Evolutionary conservation across 208 protist genomes (phyloP).

Genomic region (Angomonas ambiguus): DNA sequence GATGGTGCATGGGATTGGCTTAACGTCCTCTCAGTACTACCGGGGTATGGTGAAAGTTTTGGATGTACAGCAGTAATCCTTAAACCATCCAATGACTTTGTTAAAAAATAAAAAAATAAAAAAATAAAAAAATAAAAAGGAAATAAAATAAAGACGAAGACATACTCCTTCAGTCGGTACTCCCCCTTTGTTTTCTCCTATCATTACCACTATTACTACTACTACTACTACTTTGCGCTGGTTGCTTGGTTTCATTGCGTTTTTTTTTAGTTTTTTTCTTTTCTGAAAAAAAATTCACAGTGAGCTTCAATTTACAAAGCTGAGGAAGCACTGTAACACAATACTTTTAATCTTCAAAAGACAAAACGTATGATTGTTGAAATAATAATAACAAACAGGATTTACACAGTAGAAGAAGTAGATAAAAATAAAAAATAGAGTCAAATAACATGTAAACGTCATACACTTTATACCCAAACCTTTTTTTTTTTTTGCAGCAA

Average conservation of each 20-base stretch:
- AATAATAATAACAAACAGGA: too few species aligned
- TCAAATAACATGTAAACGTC: too few species aligned
- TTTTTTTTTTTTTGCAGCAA: not conserved
- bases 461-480: too few species aligned
- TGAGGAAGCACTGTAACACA: too few species aligned
- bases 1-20: slow-evolving; percentile 21
- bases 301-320: too few species aligned
- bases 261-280: slow-evolving; percentile 7
- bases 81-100: not conserved
- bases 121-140: slow-evolving; percentile 16
- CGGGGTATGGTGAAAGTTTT: slow-evolving; percentile 18
- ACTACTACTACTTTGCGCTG: not conserved
- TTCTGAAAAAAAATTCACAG: not conserved
- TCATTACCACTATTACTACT: not conserved
- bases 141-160: too few species aligned
- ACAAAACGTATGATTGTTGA: too few species aligned
- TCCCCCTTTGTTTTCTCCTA: not conserved
- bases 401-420: too few species aligned
- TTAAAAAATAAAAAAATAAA: slow-evolving; percentile 5
- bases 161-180: not conserved
- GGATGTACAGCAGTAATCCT: not conserved
- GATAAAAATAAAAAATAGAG: too few species aligned
- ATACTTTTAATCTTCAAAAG: too few species aligned
- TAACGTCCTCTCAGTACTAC: slow-evolving; percentile 33
- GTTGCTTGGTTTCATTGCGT: not conserved